Evolutionary conservation across 148 eudicot genomes (phyloP).

Genomic region (Chenopodium berlandieri): DNA sequence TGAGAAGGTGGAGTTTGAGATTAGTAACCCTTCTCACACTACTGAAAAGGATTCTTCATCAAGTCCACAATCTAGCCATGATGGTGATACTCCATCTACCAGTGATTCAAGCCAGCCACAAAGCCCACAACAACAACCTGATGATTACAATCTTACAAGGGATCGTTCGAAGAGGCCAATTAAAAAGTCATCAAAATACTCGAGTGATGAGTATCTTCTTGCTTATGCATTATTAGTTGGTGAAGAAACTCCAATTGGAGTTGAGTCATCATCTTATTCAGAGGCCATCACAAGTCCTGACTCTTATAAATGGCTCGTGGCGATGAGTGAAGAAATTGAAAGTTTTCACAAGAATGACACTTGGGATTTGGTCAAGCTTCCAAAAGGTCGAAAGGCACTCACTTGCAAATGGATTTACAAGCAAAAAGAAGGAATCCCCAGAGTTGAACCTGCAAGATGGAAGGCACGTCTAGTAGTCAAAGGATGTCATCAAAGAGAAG

Average conservation of each 20-base stretch:
- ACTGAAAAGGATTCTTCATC: not conserved
- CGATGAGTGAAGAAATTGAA: not conserved
- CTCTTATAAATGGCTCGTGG: not conserved
- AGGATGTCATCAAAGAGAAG: not conserved
- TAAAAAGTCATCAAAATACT: no score
- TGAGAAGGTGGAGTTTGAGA: conserved; percentile 11
- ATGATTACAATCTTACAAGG: not conserved
- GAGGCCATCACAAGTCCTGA: not conserved
- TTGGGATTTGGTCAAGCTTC: not conserved
- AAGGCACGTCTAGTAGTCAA: not conserved
- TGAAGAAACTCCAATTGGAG: not conserved
- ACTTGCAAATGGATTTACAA: not conserved
- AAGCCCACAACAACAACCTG: no score
- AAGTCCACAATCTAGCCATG: not conserved
- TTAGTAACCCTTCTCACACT: not conserved
- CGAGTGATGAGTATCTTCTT: not conserved
- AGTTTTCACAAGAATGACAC: not conserved
- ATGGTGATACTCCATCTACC: not conserved
- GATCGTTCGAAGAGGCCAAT: not conserved
- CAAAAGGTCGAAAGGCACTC: not conserved
- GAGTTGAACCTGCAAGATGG: not conserved
- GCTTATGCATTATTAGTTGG: not conserved
- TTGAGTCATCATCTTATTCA: not conserved
- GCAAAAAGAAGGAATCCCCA: not conserved
- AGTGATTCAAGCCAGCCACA: not conserved